These are phyloP conservation scores for Populus nigra DNA, from an alignment of 345 rosid species.

Conservation along the genomic window DNA sequence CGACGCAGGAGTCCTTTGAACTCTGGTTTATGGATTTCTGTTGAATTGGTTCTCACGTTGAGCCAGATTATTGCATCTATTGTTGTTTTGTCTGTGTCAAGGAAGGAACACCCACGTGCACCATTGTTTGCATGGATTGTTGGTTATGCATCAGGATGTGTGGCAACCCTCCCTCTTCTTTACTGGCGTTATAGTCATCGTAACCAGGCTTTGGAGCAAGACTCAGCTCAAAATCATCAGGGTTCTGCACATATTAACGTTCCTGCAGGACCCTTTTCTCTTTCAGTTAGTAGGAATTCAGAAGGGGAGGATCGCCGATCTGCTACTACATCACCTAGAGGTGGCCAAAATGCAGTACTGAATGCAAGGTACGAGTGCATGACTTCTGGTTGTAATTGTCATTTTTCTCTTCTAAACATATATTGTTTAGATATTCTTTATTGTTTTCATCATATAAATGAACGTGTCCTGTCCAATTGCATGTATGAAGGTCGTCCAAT, in stretches of 20 bases:
- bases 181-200: constrained; percentile 86
- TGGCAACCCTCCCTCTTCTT: constrained; percentile 81
- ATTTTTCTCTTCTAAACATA: not conserved
- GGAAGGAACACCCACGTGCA: constrained; percentile 71
- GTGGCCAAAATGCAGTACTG: constrained; percentile 46
- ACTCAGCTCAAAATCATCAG: constrained; percentile 60
- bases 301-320: constrained; percentile 62
- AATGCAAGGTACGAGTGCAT: constrained; percentile 71
- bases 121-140: constrained; percentile 85
- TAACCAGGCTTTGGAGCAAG: constrained; percentile 63
- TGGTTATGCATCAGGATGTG: constrained; percentile 87
- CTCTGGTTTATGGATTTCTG: constrained; percentile 91
- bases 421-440: not conserved
- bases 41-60: constrained; percentile 72
- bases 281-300: constrained; percentile 60
- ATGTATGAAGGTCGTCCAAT: not conserved
- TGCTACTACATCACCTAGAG: constrained; percentile 49
- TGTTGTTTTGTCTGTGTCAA: constrained; percentile 70
- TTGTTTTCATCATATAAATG: not conserved
- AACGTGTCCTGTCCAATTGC: not conserved
- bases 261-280: constrained; percentile 72
- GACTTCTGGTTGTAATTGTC: not conserved
- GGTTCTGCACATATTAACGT: constrained; percentile 58
- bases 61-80: constrained; percentile 86
- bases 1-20: constrained; percentile 89